These are phyloP conservation scores for Microsporum audouinii DNA, from an alignment of 2,329 filamentous ascomycete genomes.

Conservation along the genomic window DNA sequence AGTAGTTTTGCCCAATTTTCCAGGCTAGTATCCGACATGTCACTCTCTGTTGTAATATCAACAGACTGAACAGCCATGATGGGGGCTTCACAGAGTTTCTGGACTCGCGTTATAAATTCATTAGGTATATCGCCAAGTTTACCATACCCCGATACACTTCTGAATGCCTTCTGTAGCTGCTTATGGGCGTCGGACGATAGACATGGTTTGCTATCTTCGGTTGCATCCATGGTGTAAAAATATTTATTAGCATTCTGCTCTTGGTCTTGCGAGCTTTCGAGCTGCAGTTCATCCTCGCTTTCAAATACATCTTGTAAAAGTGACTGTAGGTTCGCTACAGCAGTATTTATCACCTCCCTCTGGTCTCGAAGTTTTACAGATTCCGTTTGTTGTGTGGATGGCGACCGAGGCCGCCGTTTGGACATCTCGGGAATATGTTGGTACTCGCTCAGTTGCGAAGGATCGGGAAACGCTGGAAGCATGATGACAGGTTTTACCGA, in stretches of 20 bases:
- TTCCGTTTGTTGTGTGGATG: slow-evolving; percentile 42
- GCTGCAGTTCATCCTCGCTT: slow-evolving; percentile 59
- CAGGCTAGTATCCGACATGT: slow-evolving; percentile 56
- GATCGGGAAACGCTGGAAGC: slow-evolving; percentile 35
- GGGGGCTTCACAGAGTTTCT: slow-evolving; percentile 66
- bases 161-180: slow-evolving; percentile 60
- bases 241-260: slow-evolving; percentile 41
- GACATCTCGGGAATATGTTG: slow-evolving; percentile 26
- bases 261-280: slow-evolving; percentile 38
- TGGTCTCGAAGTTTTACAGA: slow-evolving; percentile 58
- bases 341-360: slow-evolving; percentile 65
- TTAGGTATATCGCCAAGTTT: slow-evolving; percentile 61
- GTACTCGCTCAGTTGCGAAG: slow-evolving; percentile 32
- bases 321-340: slow-evolving; percentile 57
- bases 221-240: slow-evolving; percentile 32
- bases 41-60: slow-evolving; percentile 57
- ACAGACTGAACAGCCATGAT: slow-evolving; percentile 56
- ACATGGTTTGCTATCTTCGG: slow-evolving; percentile 32
- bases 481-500: slow-evolving; percentile 34
- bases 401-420: slow-evolving; percentile 42
- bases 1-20: slow-evolving; percentile 60
- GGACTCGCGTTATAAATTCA: slow-evolving; percentile 61
- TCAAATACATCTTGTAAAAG: slow-evolving; percentile 63
- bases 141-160: slow-evolving; percentile 57
- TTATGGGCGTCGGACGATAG: slow-evolving; percentile 58